Percentiles rank a stretch among this genome's conserved stretches.
Conservation (phyloP, 2,329 filamentous ascomycete species). For the Arachnopeziza araneosa region DNA sequence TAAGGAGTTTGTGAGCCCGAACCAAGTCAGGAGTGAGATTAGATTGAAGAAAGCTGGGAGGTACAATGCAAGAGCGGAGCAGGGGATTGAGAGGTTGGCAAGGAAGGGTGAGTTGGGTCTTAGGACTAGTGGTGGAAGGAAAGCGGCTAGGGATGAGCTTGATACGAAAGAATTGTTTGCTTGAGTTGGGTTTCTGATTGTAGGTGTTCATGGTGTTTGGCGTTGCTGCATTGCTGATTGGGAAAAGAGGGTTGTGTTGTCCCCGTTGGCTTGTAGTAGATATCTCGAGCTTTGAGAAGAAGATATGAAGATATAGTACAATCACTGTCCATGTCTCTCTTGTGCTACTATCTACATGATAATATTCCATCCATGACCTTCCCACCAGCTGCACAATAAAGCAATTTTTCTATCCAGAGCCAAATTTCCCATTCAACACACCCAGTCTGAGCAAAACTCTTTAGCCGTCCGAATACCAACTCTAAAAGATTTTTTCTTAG, state of each 20-base stretch:
- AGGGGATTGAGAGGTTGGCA: slow-evolving; percentile 62
- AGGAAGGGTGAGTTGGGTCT: slow-evolving; percentile 76
- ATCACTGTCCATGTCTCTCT: too few relatives aligned
- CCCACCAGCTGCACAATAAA: too few relatives aligned
- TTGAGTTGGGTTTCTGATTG: slow-evolving; percentile 34
- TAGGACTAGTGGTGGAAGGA: slow-evolving; percentile 57
- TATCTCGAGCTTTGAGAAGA: too few relatives aligned
- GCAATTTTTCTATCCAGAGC: too few relatives aligned
- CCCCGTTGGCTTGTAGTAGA: not conserved
- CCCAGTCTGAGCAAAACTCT: too few relatives aligned
- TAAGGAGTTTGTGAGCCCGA: slow-evolving; percentile 93
- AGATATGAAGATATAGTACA: too few relatives aligned
- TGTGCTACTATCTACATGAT: too few relatives aligned
- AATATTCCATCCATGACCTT: too few relatives aligned
- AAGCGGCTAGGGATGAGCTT: slow-evolving; percentile 60
- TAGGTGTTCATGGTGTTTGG: not conserved
- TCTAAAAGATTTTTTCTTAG: too few relatives aligned
- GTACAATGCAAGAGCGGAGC: slow-evolving; percentile 73
- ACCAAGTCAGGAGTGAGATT: slow-evolving; percentile 83
- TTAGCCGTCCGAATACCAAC: too few relatives aligned
- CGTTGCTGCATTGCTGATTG: not conserved
- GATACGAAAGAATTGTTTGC: slow-evolving; percentile 74
- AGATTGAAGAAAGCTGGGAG: slow-evolving; percentile 68
- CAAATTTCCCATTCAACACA: too few relatives aligned
- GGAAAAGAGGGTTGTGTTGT: not conserved